phyloP scores from a whole-genome alignment of 106 monocot species.

The Narthecium ossifragum region DNA sequence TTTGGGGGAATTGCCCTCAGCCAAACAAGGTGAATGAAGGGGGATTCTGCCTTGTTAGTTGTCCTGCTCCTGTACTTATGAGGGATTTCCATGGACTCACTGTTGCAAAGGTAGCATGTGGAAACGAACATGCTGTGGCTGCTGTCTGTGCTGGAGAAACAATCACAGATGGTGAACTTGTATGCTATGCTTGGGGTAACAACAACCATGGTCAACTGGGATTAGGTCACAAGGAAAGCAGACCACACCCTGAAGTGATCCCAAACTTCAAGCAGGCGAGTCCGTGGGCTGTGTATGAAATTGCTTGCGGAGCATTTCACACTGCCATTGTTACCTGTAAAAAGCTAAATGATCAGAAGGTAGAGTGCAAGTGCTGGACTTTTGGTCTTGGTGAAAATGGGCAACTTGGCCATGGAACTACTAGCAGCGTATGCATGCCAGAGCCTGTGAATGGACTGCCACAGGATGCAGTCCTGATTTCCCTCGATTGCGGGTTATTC shows the following conservation, averaged over 20 bases:
- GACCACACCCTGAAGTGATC: conserved; percentile 36
- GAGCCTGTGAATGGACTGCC: conserved; percentile 40
- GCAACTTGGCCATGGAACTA: conserved; percentile 72
- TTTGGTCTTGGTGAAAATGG: conserved; percentile 84
- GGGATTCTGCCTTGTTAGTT: conserved; percentile 31
- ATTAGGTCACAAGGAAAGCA: conserved; percentile 48
- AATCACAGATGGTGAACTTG: conserved; percentile 31
- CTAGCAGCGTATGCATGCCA: conserved; percentile 26
- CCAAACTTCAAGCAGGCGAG: conserved; percentile 40
- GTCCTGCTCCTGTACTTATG: conserved; percentile 44
- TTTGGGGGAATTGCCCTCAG: conserved; percentile 76
- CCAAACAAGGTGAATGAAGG: conserved; percentile 22
- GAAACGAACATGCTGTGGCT: conserved; percentile 77
- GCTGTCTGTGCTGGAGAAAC: conserved; percentile 51
- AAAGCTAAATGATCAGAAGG: conserved; percentile 37
- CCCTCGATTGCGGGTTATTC: conserved; percentile 75
- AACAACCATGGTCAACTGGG: conserved; percentile 82
- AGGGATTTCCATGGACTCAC: conserved; percentile 80
- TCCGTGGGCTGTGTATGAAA: conserved; percentile 68
- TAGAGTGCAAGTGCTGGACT: conserved; percentile 68
- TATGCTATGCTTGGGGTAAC: conserved; percentile 78
- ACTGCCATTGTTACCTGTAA: conserved; percentile 58
- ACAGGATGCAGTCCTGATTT: conserved; percentile 40
- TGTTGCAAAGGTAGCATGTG: conserved; percentile 81
- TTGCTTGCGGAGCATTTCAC: conserved; percentile 74